These are phyloP conservation scores for Melampsora larici-populina DNA, from an alignment of 1,284 basidiomycete species.

Conservation along the genomic window DNA sequence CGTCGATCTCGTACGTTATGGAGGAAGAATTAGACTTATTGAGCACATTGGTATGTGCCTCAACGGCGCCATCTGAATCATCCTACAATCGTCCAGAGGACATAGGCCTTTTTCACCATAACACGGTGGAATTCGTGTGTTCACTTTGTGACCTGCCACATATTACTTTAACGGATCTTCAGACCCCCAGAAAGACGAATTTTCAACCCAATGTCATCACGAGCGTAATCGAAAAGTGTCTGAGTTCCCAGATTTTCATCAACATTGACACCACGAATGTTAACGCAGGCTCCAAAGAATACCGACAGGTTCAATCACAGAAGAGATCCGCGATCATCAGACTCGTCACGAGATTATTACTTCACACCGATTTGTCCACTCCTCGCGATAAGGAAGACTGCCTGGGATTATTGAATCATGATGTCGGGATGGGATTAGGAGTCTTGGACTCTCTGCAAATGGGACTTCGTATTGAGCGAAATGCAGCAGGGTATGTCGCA, in stretches of 20 bases:
- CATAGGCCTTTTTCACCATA: slow-evolving; percentile 17
- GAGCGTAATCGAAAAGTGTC: slow-evolving; percentile 24
- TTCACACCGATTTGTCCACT: slow-evolving; percentile 31
- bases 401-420: slow-evolving; percentile 15
- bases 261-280: background rate
- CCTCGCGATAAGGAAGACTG: slow-evolving; percentile 3
- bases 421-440: slow-evolving; percentile 7
- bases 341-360: slow-evolving; percentile 30
- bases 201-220: slow-evolving; percentile 23
- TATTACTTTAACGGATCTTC: slow-evolving; percentile 5
- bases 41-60: slow-evolving; percentile 29
- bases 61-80: background rate
- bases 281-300: slow-evolving; percentile 4
- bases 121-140: slow-evolving; percentile 29
- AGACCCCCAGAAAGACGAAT: background rate
- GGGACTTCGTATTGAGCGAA: slow-evolving; percentile 23
- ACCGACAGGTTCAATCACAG: slow-evolving; percentile 20
- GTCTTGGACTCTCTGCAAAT: slow-evolving; percentile 23
- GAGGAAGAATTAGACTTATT: slow-evolving; percentile 38
- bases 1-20: background rate
- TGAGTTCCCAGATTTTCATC: slow-evolving; percentile 28
- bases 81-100: slow-evolving; percentile 7
- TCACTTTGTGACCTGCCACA: slow-evolving; percentile 26
- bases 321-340: slow-evolving; percentile 32
- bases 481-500: slow-evolving; percentile 41